phyloP scores from a whole-genome alignment of 2,329 filamentous ascomycete species.

The Elsinoe perseae region DNA sequence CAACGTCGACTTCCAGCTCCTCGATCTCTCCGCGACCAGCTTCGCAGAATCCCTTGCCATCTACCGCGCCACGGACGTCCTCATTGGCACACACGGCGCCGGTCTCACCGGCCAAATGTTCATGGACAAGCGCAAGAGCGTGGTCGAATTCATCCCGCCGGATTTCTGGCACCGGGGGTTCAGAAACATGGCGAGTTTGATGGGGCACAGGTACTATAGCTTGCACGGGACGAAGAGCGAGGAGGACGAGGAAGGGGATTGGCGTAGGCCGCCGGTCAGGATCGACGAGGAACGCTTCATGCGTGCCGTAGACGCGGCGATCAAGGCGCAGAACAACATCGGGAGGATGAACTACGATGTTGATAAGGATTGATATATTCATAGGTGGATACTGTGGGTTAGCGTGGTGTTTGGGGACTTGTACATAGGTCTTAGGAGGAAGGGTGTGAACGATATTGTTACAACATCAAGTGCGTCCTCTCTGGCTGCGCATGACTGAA shows the following conservation, averaged over 20 bases:
- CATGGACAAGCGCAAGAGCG: conserved; percentile 10
- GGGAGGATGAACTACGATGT: conserved; percentile 13
- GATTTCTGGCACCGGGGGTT: conserved; percentile 16
- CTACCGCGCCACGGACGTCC: conserved; percentile 8
- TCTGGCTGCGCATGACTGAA: background rate
- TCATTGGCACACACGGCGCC: conserved; percentile 15
- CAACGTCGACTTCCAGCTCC: conserved; percentile 7
- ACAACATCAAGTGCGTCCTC: background rate
- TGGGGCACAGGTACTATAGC: conserved; percentile 13
- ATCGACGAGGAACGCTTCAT: conserved; percentile 12
- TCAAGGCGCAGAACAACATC: conserved; percentile 12
- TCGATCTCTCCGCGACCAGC: conserved; percentile 18
- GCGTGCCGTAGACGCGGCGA: conserved; percentile 11
- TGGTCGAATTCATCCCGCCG: conserved; percentile 15
- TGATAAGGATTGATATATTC: background rate
- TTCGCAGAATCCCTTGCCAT: conserved; percentile 21
- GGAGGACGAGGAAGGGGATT: conserved; percentile 13
- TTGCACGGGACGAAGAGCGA: conserved; percentile 5
- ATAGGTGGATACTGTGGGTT: background rate
- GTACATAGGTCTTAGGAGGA: background rate
- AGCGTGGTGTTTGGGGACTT: conserved; percentile 8
- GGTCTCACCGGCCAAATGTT: conserved; percentile 16
- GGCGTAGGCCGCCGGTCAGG: conserved; percentile 4
- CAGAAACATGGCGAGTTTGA: conserved; percentile 9
- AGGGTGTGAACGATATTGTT: background rate